Evolutionary conservation across 2,329 filamentous ascomycete species (phyloP).

Genomic region (Coniochaeta sp.): DNA sequence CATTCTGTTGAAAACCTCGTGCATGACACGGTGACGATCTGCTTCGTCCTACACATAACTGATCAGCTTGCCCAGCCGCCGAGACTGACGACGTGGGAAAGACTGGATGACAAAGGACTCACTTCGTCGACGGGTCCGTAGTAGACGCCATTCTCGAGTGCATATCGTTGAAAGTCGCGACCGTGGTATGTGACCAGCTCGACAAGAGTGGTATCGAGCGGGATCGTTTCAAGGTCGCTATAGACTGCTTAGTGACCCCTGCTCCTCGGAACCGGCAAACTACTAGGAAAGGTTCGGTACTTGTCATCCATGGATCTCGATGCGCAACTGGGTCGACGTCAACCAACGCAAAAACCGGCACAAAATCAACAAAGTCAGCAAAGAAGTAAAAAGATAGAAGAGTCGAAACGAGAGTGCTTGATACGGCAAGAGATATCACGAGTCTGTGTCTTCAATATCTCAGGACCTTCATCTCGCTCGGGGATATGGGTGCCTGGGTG

Average conservation of each 20-base stretch:
- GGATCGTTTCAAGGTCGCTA: slow-evolving; percentile 39
- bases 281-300: slow-evolving; percentile 10
- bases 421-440: not conserved
- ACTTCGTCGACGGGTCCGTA: slow-evolving; percentile 68
- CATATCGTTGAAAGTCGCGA: slow-evolving; percentile 59
- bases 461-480: slow-evolving; percentile 11
- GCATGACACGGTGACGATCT: slow-evolving; percentile 55
- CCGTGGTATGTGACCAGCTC: slow-evolving; percentile 54
- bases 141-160: slow-evolving; percentile 56
- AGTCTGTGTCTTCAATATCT: not conserved
- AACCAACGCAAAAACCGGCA: not conserved
- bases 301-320: slow-evolving; percentile 14
- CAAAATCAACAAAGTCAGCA: too few species aligned
- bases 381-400: slow-evolving; percentile 1
- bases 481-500: slow-evolving; percentile 5
- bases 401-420: not conserved
- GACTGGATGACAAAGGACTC: slow-evolving; percentile 14
- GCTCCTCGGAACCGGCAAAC: not conserved
- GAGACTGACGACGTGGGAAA: not conserved
- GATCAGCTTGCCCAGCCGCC: not conserved
- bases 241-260: slow-evolving; percentile 9
- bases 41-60: slow-evolving; percentile 51
- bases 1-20: slow-evolving; percentile 52
- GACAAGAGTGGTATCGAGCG: slow-evolving; percentile 50
- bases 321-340: not conserved